Percentiles rank a stretch among this genome's conserved stretches.
Conservation (phyloP, 2,329 filamentous ascomycete species). For the Penicillium fuscoglaucum region DNA sequence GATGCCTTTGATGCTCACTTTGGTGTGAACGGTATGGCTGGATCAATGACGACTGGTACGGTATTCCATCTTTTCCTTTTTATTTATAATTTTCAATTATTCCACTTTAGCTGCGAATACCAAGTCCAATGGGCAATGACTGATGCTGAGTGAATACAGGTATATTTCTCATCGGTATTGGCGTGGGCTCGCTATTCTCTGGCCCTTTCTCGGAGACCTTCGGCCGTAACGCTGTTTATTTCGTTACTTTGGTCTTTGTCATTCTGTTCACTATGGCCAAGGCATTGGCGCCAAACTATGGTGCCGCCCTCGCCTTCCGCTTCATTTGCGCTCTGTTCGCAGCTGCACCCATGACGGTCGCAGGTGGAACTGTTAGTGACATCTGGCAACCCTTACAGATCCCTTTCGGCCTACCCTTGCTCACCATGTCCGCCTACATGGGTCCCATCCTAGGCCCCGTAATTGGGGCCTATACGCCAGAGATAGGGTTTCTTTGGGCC, state of each 20-base stretch:
- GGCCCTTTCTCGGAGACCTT: conserved; percentile 52
- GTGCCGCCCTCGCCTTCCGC: conserved; percentile 50
- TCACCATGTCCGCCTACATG: conserved; percentile 47
- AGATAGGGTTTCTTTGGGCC: conserved; percentile 39
- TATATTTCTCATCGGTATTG: conserved; percentile 47
- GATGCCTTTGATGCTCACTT: conserved; percentile 12
- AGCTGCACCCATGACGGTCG: conserved; percentile 46
- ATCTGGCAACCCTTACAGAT: conserved; percentile 49
- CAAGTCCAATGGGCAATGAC: neutral
- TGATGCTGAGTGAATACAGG: neutral
- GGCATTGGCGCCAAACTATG: conserved; percentile 51
- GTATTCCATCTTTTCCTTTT: neutral
- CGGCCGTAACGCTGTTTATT: conserved; percentile 53
- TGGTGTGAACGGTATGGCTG: conserved; percentile 14
- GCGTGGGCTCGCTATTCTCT: conserved; percentile 49
- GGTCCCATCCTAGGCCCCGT: conserved; percentile 30
- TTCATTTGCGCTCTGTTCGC: conserved; percentile 52
- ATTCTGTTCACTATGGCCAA: conserved; percentile 52
- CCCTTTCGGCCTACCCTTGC: conserved; percentile 52
- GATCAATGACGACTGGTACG: conserved; percentile 16
- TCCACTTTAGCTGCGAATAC: neutral
- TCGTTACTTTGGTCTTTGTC: conserved; percentile 47
- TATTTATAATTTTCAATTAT: neutral
- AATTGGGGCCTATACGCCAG: conserved; percentile 16
- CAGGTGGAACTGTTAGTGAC: conserved; percentile 48